These are phyloP conservation scores for Starmerella apis DNA, from an alignment of 805 yeast genomes.

Conservation along the genomic window DNA sequence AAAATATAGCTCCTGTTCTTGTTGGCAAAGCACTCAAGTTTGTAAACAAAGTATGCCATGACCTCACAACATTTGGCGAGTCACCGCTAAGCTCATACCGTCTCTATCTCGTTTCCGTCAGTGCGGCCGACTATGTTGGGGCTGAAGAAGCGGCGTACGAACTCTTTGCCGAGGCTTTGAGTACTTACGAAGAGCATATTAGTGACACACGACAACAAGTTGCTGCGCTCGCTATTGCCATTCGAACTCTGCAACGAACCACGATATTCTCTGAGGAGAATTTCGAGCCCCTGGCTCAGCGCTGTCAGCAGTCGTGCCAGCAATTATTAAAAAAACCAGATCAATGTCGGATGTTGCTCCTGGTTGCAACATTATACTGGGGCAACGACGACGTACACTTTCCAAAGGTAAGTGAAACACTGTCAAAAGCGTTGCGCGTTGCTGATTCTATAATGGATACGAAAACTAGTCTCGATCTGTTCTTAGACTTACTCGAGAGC, in stretches of 20 bases:
- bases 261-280: constrained; percentile 50
- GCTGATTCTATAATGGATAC: constrained; percentile 91
- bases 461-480: constrained; percentile 62
- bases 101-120: constrained; percentile 54
- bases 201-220: constrained; percentile 46
- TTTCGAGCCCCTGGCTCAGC: constrained; percentile 72
- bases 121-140: constrained; percentile 66
- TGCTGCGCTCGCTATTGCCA: constrained; percentile 42
- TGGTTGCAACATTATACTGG: constrained; percentile 79
- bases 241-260: constrained; percentile 44
- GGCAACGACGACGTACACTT: constrained; percentile 23
- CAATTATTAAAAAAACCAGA: constrained; percentile 83
- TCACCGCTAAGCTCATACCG: constrained; percentile 33
- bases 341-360: constrained; percentile 82
- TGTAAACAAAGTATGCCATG: constrained; percentile 57
- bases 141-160: constrained; percentile 72
- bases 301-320: constrained; percentile 78
- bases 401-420: constrained; percentile 73
- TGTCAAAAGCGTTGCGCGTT: constrained; percentile 75
- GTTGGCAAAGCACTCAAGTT: constrained; percentile 49
- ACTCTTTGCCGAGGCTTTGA: constrained; percentile 76
- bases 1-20: not conserved
- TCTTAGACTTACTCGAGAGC: constrained; percentile 79
- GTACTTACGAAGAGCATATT: constrained; percentile 62
- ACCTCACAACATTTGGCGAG: constrained; percentile 35